phyloP scores from a whole-genome alignment of 805 yeast genomes.

The Kluyveromyces lactis region DNA sequence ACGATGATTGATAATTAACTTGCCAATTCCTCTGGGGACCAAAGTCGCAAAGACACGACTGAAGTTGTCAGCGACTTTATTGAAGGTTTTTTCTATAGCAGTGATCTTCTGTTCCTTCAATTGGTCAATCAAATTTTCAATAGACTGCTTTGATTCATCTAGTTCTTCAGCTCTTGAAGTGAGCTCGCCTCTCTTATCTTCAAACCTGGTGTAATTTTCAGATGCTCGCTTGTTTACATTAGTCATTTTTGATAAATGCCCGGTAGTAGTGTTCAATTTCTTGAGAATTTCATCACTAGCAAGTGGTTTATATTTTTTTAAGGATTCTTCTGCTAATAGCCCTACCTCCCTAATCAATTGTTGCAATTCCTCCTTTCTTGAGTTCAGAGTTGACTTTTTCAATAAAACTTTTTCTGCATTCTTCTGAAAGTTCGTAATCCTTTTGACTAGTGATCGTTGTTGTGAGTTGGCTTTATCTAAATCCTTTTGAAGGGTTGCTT shows the following conservation, averaged over 20 bases:
- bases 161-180: constrained; percentile 59
- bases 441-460: constrained; percentile 45
- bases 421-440: constrained; percentile 54
- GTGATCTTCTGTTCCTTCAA: constrained; percentile 72
- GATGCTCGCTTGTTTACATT: constrained; percentile 86
- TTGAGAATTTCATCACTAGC: constrained; percentile 46
- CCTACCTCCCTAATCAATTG: constrained; percentile 75
- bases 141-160: constrained; percentile 59
- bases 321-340: constrained; percentile 82
- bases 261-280: constrained; percentile 46
- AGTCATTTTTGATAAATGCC: constrained; percentile 50
- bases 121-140: constrained; percentile 59
- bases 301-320: constrained; percentile 38
- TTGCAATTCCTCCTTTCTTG: constrained; percentile 64
- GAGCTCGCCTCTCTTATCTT: constrained; percentile 62
- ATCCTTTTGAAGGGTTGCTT: constrained; percentile 30
- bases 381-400: constrained; percentile 48
- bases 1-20: constrained; percentile 52
- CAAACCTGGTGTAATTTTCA: constrained; percentile 71
- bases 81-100: constrained; percentile 73
- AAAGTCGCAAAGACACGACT: constrained; percentile 65
- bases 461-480: constrained; percentile 46
- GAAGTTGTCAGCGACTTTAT: constrained; percentile 67
- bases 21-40: constrained; percentile 79
- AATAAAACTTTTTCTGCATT: constrained; percentile 56